phyloP scores from a whole-genome alignment of 768 basidiomycete species.

The Leccinum longicurvipes region DNA sequence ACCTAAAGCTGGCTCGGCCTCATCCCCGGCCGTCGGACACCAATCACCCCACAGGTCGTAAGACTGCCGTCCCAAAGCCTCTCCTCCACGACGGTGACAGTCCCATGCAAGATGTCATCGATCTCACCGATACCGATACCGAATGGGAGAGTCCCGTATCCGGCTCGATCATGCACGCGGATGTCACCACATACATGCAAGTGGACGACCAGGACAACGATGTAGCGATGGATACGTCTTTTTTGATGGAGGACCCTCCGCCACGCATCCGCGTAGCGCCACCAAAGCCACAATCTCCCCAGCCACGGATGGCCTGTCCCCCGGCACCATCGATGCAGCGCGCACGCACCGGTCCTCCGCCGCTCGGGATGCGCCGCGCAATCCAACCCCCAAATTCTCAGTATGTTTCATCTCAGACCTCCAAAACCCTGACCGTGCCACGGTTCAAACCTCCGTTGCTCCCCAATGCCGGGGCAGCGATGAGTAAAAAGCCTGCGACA shows the following conservation, averaged over 20 bases:
- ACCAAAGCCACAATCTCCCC: constrained; percentile 1
- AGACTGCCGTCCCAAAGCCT: not conserved
- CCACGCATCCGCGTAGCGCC: not conserved
- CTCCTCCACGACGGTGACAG: constrained; percentile 4
- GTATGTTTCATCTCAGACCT: constrained; percentile 15
- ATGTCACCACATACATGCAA: constrained; percentile 13
- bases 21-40: no score
- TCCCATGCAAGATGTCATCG: constrained; percentile 16
- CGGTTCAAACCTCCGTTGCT: constrained; percentile 30
- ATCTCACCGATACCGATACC: constrained; percentile 21
- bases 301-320: not conserved
- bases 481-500: not conserved
- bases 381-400: constrained; percentile 20
- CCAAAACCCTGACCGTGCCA: constrained; percentile 17
- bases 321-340: constrained; percentile 12
- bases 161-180: not conserved
- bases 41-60: not conserved
- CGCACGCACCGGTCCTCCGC: constrained; percentile 19
- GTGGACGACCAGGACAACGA: constrained; percentile 16
- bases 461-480: not conserved
- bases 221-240: constrained; percentile 18
- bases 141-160: constrained; percentile 10
- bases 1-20: no score
- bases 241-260: constrained; percentile 5
- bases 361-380: constrained; percentile 28